Evolutionary conservation across 345 rosid genomes (phyloP), one percentile per base, ranked within the genome.

Genomic region (Linum usitatissimum): DNA sequence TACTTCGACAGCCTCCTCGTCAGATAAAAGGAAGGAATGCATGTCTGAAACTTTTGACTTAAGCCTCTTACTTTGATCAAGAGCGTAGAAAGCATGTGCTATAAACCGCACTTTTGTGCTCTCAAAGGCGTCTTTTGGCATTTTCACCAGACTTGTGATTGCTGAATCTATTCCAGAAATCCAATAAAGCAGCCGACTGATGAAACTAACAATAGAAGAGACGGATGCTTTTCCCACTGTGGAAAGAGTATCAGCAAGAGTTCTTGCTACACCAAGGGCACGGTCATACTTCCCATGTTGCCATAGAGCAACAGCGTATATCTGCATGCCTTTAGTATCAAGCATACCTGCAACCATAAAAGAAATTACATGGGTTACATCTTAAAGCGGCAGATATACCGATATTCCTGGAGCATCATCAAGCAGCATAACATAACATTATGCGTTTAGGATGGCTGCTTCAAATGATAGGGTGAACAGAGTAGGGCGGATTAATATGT

Each of bases 241-340:
- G 63, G 85, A 70, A 64, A 90, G 68, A 66, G 64, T 66, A 58
- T 77, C 77, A 70, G 86, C 96, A 38, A 93, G 81, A 72, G 72
- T 73, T 66, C 81, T 72, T 59, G 79, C 72, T 67, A 73, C 83
- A 64, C 80, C 75, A 72, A 87, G 84, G 49, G 97, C 91, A 67
- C 59, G 68, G 63, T 84, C 88, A 63, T 77, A 71, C 64, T 82
- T 79, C 66, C 94, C 97, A 77, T 79, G 81, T 79, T 84, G 70
- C 94, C 97, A 93, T 61, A 93, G 68, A 67, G 90, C 86, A 70
- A 83, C 70, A 65, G 96, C 94, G 80, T 90, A 86, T 69, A 90
- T 71, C 72, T 90, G 96, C 76, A 90, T 76, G 36, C 83, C 81
- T 81, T 82, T 83, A 0, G 72, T 77, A 64, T 86, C 90, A 64